A percentile compares a stretch with the other conserved stretches of the same genome.
Conservation (phyloP, 108 stramenopile genomes). For the Tribonema minus region DNA sequence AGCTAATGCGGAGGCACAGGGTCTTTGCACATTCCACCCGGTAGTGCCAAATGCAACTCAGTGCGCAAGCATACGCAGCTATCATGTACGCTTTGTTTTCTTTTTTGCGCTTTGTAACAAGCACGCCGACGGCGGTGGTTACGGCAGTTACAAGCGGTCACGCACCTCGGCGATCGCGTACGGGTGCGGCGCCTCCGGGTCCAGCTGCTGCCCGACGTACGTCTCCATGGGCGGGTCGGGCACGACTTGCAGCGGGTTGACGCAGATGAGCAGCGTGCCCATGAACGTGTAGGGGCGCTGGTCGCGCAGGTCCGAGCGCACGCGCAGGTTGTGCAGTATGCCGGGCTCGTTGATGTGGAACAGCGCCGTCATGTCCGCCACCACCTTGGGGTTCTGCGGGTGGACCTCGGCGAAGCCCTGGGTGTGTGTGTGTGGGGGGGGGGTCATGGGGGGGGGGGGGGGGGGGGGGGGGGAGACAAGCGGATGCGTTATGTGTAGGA, state of each 20-base stretch:
- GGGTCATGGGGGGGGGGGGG: no score
- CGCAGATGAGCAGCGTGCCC: slow-evolving; percentile 76
- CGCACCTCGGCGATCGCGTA: slow-evolving; percentile 32
- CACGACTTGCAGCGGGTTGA: slow-evolving; percentile 53
- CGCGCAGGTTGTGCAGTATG: slow-evolving; percentile 64
- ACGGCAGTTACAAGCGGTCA: no score
- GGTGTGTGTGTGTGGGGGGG: no score
- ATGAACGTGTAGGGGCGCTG: slow-evolving; percentile 70
- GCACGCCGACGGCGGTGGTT: no score
- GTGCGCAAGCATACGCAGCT: no score
- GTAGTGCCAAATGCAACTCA: no score
- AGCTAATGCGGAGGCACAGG: no score
- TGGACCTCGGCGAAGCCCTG: slow-evolving; percentile 25
- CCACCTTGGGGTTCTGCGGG: slow-evolving; percentile 36
- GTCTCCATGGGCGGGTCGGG: background rate
- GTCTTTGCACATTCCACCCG: no score
- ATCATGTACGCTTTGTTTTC: no score
- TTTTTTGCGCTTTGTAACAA: no score
- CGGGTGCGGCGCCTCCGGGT: slow-evolving; percentile 29
- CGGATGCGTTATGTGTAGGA: background rate
- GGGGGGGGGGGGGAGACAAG: background rate
- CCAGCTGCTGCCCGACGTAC: slow-evolving; percentile 84
- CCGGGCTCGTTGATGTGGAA: slow-evolving; percentile 83
- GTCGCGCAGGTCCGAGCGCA: background rate
- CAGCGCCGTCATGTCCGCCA: slow-evolving; percentile 76